Evolutionary conservation across 83 land plant genomes (phyloP).

Genomic region (Picea abies): DNA sequence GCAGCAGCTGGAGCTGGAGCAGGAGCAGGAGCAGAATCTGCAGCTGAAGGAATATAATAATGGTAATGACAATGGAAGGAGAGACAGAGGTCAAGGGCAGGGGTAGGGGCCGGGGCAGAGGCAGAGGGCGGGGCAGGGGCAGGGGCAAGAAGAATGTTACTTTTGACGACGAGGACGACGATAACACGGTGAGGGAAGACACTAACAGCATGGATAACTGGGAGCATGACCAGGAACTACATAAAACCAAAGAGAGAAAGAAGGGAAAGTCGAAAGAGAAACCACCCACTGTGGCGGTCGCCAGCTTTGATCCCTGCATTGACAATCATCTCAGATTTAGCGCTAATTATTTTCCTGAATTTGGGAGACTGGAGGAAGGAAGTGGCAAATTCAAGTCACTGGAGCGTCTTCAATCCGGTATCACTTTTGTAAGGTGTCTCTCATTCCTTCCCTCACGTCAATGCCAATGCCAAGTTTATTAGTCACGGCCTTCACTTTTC

Average conservation of each 20-base stretch:
- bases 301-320: background rate
- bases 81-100: too few relatives aligned
- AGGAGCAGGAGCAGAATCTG: too few relatives aligned
- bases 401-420: background rate
- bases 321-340: constrained; percentile 2
- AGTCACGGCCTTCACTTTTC: too few relatives aligned
- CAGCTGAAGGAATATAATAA: too few relatives aligned
- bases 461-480: too few relatives aligned
- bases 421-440: constrained; percentile 11
- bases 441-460: too few relatives aligned
- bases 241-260: background rate
- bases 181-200: too few relatives aligned
- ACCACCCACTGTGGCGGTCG: background rate
- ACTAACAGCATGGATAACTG: too few relatives aligned
- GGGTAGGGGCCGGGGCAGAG: background rate
- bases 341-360: background rate
- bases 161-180: background rate
- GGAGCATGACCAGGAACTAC: too few relatives aligned
- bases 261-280: background rate
- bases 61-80: too few relatives aligned
- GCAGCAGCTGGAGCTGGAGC: too few relatives aligned
- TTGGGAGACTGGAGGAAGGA: background rate
- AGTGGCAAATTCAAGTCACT: constrained; percentile 4
- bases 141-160: background rate
- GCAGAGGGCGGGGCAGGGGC: constrained; percentile 1